Evolutionary conservation across 768 basidiomycete genomes (phyloP).

Genomic region (Russula brevipes): DNA sequence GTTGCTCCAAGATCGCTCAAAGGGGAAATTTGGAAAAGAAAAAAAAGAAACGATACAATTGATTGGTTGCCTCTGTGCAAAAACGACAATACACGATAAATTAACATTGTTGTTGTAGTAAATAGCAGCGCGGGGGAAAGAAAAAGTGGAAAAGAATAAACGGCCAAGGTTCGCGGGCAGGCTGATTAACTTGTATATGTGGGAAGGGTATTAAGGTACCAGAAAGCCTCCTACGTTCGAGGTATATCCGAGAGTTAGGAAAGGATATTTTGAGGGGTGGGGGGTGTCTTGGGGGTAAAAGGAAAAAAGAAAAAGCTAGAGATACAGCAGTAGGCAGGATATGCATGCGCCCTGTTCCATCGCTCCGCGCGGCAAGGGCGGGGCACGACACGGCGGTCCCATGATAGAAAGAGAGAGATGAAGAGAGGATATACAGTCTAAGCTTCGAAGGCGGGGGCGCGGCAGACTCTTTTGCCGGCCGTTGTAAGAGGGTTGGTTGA

Average conservation of each 20-base stretch:
- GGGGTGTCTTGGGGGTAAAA: not conserved
- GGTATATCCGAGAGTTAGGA: slow-evolving; percentile 13
- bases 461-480: not conserved
- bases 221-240: slow-evolving; percentile 1
- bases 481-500: not conserved
- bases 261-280: not conserved
- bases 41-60: slow-evolving; percentile 14
- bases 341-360: slow-evolving; percentile 19
- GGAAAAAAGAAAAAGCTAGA: slow-evolving; percentile 13
- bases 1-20: not conserved
- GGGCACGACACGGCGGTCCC: slow-evolving; percentile 18
- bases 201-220: slow-evolving; percentile 13
- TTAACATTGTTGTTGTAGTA: slow-evolving; percentile 11
- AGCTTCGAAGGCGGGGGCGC: not conserved
- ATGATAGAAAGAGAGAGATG: not conserved
- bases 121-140: not conserved
- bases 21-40: not conserved
- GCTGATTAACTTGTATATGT: not conserved
- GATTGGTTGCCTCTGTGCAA: slow-evolving; percentile 12
- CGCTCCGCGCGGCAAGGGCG: slow-evolving; percentile 19
- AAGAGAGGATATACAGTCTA: not conserved
- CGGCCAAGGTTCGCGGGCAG: not conserved
- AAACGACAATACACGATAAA: slow-evolving; percentile 21
- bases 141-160: not conserved
- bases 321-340: slow-evolving; percentile 17